Conservation (phyloP, 169 alveolate genomes). For the Cryptosporidium parvum region DNA sequence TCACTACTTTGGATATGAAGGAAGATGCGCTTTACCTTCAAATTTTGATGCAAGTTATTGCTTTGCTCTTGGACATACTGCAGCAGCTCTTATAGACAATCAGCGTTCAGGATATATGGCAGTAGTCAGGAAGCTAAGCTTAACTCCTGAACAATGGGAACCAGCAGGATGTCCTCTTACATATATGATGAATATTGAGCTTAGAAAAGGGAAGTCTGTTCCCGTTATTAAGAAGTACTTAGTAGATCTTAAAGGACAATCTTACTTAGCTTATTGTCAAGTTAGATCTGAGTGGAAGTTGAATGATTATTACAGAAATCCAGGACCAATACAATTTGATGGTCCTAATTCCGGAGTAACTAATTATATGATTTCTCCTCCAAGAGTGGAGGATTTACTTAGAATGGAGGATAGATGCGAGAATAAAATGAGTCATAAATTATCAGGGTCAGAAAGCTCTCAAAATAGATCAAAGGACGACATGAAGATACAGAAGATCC, state of each 20-base stretch:
- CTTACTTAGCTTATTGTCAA: slow-evolving; percentile 80
- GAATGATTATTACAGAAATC: slow-evolving; percentile 83
- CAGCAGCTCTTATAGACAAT: slow-evolving; percentile 83
- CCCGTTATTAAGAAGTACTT: slow-evolving; percentile 89
- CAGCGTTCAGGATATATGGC: slow-evolving; percentile 88
- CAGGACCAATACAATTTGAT: slow-evolving; percentile 89
- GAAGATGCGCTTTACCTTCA: slow-evolving; percentile 90
- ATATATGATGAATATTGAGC: slow-evolving; percentile 89
- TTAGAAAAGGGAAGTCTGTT: slow-evolving; percentile 86
- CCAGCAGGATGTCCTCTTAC: slow-evolving; percentile 92
- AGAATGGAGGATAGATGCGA: not conserved
- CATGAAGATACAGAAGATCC: not conserved
- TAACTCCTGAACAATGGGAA: slow-evolving; percentile 83
- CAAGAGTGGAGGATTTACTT: slow-evolving; percentile 76
- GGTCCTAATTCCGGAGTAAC: slow-evolving; percentile 77
- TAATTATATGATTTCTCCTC: slow-evolving; percentile 79
- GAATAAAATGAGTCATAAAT: not conserved
- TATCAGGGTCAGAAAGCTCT: not conserved
- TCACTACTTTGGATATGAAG: slow-evolving; percentile 91
- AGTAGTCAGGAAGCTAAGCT: slow-evolving; percentile 80
- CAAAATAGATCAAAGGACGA: slow-evolving; percentile 7
- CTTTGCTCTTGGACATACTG: slow-evolving; percentile 87
- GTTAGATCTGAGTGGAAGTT: slow-evolving; percentile 87
- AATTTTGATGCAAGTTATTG: slow-evolving; percentile 90
- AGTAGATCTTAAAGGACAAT: slow-evolving; percentile 85